These are phyloP conservation scores for Tilletiaria anomala DNA, from an alignment of 1,284 basidiomycete species.

Conservation along the genomic window DNA sequence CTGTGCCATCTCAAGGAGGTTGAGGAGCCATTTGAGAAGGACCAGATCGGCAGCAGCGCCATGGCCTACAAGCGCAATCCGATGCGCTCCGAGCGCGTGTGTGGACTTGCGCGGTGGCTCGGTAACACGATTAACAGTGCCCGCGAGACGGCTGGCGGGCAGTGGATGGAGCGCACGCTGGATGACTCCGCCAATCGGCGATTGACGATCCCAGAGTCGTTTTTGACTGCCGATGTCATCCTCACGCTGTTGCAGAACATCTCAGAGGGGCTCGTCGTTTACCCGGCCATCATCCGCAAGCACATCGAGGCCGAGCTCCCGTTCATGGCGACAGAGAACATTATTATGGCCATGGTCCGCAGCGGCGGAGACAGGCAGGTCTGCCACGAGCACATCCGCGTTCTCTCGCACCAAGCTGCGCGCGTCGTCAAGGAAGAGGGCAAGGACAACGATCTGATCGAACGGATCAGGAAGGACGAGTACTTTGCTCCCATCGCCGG, in stretches of 20 bases:
- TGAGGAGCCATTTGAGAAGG: conserved; percentile 97
- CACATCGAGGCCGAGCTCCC: conserved; percentile 88
- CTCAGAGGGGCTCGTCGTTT: conserved; percentile 91
- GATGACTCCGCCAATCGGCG: conserved; percentile 74
- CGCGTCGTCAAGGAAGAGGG: conserved; percentile 90
- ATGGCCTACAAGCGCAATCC: conserved; percentile 99
- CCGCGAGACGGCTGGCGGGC: conserved; percentile 42
- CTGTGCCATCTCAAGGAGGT: conserved; percentile 56
- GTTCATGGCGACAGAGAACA: conserved; percentile 89
- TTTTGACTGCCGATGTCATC: conserved; percentile 91
- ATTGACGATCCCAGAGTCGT: conserved; percentile 88
- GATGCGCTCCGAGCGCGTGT: conserved; percentile 95
- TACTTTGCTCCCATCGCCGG: conserved; percentile 51
- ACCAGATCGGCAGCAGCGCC: conserved; percentile 82
- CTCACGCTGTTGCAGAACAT: conserved; percentile 91
- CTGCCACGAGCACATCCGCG: conserved; percentile 88
- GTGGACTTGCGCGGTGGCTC: conserved; percentile 81
- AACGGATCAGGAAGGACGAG: conserved; percentile 56
- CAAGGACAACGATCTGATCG: conserved; percentile 88
- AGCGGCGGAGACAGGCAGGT: conserved; percentile 82
- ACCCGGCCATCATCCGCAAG: conserved; percentile 83
- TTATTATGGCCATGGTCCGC: conserved; percentile 97
- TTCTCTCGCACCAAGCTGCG: conserved; percentile 89
- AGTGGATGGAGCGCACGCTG: conserved; percentile 39
- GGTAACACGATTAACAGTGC: conserved; percentile 32